Percentiles rank a stretch among this genome's conserved stretches.
phyloP scores from a whole-genome alignment of 148 eudicot genomes.

The Vaccinium corymbosum region DNA sequence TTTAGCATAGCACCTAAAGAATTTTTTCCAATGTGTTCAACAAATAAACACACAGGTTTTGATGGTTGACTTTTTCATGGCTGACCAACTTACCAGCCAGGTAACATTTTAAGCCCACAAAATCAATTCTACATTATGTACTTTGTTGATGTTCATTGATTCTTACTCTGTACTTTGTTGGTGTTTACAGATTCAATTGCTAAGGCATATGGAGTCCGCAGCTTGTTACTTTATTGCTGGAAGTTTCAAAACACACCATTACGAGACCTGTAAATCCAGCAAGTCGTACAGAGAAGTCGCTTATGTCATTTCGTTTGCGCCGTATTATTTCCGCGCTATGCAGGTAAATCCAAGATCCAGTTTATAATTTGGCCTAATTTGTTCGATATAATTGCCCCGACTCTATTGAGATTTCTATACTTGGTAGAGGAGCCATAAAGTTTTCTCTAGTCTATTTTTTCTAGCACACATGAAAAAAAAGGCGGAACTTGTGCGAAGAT shows the following conservation, averaged over 20 bases:
- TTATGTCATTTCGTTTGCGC: slow-evolving; percentile 89
- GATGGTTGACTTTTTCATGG: slow-evolving; percentile 98
- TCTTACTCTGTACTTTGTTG: not conserved
- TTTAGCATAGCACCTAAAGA: not conserved
- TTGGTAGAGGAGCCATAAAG: no score
- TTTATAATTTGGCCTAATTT: not conserved
- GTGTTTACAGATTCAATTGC: slow-evolving; percentile 57
- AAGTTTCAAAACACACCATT: slow-evolving; percentile 55
- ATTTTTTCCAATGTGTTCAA: not conserved
- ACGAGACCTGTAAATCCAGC: slow-evolving; percentile 62
- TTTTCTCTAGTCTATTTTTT: no score
- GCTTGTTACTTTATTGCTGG: slow-evolving; percentile 77
- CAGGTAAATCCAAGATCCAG: slow-evolving; percentile 48
- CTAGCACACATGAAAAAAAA: no score
- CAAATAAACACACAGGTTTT: slow-evolving; percentile 47
- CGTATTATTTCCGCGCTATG: slow-evolving; percentile 97
- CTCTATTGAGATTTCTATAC: no score
- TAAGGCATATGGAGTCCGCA: slow-evolving; percentile 77
- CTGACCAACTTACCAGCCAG: slow-evolving; percentile 98
- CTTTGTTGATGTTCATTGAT: not conserved
- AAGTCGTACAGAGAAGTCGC: slow-evolving; percentile 70
- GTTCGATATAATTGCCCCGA: not conserved
- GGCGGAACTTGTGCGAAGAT: no score
- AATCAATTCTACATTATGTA: not conserved
- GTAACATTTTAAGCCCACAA: slow-evolving; percentile 27